Conservation (phyloP, 78 protist genomes). For the Monosiga brevicollis region DNA sequence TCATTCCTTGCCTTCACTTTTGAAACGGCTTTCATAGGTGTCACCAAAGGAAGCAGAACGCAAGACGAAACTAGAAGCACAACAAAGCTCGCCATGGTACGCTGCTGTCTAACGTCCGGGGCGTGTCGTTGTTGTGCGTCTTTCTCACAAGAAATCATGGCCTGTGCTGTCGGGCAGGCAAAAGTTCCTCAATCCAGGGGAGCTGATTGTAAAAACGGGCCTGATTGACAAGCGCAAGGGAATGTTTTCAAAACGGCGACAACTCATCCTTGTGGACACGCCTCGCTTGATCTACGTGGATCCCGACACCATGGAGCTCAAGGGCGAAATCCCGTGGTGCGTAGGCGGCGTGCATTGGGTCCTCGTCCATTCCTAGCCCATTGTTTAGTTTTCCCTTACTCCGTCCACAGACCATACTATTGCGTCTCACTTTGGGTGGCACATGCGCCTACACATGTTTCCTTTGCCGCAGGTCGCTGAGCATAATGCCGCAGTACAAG, state of each 20-base stretch:
- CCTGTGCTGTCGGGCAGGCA: too few species aligned
- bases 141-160: too few species aligned
- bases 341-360: too few species aligned
- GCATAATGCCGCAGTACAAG: not conserved
- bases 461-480: not conserved
- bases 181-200: constrained; percentile 30
- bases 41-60: too few species aligned
- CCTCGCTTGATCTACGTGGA: constrained; percentile 63
- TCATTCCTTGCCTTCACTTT: too few species aligned
- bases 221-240: constrained; percentile 32
- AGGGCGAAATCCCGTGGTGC: constrained; percentile 19
- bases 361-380: too few species aligned
- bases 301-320: constrained; percentile 3
- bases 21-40: too few species aligned
- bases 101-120: too few species aligned
- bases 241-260: constrained; percentile 42
- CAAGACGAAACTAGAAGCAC: not conserved
- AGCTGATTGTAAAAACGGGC: constrained; percentile 39
- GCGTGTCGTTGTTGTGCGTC: too few species aligned
- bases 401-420: not conserved
- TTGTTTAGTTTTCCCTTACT: not conserved
- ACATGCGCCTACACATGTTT: not conserved
- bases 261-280: constrained; percentile 41
- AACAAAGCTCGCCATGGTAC: too few species aligned
- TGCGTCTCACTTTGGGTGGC: not conserved